Evolutionary conservation across 495 filamentous ascomycete species (phyloP), one percentile per base, ranked within the genome.

Genomic region (Penicillium riverlandense): DNA sequence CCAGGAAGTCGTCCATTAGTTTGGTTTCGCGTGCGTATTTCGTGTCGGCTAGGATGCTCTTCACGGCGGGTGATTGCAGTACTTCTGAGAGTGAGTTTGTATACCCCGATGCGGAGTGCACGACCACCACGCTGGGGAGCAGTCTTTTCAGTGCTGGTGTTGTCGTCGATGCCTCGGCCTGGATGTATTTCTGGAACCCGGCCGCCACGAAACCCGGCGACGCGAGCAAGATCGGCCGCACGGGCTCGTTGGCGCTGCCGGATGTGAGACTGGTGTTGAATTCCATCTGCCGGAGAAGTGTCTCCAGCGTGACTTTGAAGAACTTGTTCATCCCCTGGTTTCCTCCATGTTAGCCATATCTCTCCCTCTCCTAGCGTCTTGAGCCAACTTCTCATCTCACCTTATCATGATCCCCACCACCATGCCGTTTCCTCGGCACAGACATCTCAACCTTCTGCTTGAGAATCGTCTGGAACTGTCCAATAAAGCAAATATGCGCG

Each of bases 401-500:
- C 60, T 79, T 83, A 50, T 89, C 79, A 62, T 88, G 82, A 45
- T 85, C 84, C 11, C 47, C 72, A 52, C 48, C 72, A 61, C 38
- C 73, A 57, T 72, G 66, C 39, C 85, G 75, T 67, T 96, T 97
- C 59, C 82, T 78, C 11, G 92, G 88, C 28, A 97, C 79, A 1
- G 77, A 72, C 55, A 81, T 80, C 61, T 95, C 88, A n/a, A 97
- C 77, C 41, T 85, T 78, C 56, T 95, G 89, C 61, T 88, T 84
- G 47, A 96, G 61, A 49, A 96, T 74, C 2, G 91, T 97, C 49
- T 89, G 89, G 57, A 86, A 83, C 44, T 95, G 88, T 9, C 90
- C 94, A 49, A 98, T 88, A 13, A 95, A 76, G 62, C 89, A 95
- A 43, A 98, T 85, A 70, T 95, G 91, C 40, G 94, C 90, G 31